Conservation (phyloP, 257 asterid species). For the Solanum bulbocastanum region DNA sequence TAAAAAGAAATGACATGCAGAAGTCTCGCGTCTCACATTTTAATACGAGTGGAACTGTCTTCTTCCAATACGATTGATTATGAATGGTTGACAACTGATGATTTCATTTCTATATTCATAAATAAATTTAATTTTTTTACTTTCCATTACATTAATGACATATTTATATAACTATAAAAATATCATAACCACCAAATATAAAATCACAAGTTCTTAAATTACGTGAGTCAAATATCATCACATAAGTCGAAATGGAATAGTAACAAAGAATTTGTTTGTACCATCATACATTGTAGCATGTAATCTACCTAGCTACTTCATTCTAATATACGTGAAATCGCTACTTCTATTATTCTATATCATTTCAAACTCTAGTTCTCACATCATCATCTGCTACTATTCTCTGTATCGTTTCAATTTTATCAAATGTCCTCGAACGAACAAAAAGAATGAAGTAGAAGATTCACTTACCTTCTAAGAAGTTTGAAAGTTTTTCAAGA, state of each 20-base stretch:
- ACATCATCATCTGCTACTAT: background rate
- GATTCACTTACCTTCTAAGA: conserved; percentile 38
- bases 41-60: too few relatives aligned
- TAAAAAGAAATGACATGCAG: background rate
- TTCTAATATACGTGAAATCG: background rate
- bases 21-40: background rate
- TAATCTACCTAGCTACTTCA: background rate
- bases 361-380: background rate
- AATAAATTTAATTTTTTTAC: background rate
- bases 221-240: background rate
- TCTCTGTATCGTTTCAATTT: background rate
- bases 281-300: background rate
- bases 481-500: conserved; percentile 42
- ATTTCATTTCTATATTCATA: background rate
- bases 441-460: background rate
- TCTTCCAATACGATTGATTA: background rate
- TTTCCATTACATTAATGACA: background rate
- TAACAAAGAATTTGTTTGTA: background rate
- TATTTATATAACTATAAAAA: background rate
- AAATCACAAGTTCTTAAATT: background rate
- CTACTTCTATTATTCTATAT: background rate
- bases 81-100: background rate
- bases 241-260: background rate
- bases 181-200: too few relatives aligned
- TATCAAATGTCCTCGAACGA: background rate